These are phyloP conservation scores for Microsporum ferrugineum DNA, from an alignment of 2,329 filamentous ascomycete genomes.

Conservation along the genomic window DNA sequence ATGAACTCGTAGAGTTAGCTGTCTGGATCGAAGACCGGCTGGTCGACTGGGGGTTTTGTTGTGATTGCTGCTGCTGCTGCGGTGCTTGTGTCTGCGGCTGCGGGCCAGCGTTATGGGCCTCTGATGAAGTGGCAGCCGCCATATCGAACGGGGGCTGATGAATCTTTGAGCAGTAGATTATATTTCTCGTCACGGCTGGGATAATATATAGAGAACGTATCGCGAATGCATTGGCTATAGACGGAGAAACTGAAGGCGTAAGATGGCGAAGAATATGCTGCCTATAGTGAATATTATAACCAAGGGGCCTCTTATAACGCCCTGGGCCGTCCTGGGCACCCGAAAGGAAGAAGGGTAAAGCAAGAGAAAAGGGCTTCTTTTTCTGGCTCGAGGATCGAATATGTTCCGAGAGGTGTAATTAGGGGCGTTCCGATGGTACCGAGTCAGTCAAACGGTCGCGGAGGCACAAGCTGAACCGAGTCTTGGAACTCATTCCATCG, in stretches of 20 bases:
- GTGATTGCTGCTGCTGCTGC: slow-evolving; percentile 12
- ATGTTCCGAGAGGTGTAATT: not conserved
- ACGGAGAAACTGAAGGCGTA: not conserved
- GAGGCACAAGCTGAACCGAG: not conserved
- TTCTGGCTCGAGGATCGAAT: not conserved
- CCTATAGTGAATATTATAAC: not conserved
- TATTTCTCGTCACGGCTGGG: slow-evolving; percentile 8
- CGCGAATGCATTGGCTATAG: slow-evolving; percentile 11
- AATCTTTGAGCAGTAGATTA: not conserved
- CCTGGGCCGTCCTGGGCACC: not conserved
- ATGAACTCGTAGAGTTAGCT: slow-evolving; percentile 34
- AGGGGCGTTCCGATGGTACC: not conserved
- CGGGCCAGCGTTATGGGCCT: slow-evolving; percentile 26
- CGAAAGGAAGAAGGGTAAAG: not conserved
- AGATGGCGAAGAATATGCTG: not conserved
- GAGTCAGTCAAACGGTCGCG: not conserved
- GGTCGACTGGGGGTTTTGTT: slow-evolving; percentile 19
- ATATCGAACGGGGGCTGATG: slow-evolving; percentile 17
- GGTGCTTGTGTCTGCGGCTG: slow-evolving; percentile 4
- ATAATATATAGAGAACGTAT: slow-evolving; percentile 1
- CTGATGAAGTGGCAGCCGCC: slow-evolving; percentile 32
- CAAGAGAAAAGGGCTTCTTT: not conserved
- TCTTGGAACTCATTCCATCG: not conserved
- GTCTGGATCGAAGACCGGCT: slow-evolving; percentile 29
- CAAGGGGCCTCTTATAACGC: not conserved